These are phyloP conservation scores for Metarhizium guizhouense DNA, from an alignment of 2,329 filamentous ascomycete species.

Conservation along the genomic window DNA sequence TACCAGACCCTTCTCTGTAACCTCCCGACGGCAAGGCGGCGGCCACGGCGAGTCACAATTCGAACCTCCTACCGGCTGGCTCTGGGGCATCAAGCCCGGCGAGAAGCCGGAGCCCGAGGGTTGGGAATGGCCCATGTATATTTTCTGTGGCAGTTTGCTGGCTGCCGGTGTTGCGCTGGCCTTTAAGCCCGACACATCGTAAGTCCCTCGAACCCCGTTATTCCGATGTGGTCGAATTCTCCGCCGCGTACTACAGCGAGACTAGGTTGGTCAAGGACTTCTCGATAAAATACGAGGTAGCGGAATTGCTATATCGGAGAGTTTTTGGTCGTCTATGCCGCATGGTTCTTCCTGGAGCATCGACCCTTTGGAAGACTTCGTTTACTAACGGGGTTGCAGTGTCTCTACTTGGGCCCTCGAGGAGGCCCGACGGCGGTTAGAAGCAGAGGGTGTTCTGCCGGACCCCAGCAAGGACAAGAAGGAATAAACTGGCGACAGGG, in stretches of 20 bases:
- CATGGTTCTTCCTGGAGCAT: background rate
- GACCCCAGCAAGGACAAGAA: slow-evolving; percentile 56
- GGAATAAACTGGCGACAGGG: slow-evolving; percentile 18
- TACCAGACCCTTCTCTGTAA: slow-evolving; percentile 34
- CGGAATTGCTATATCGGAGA: background rate
- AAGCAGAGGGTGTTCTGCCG: slow-evolving; percentile 86
- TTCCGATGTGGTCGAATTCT: background rate
- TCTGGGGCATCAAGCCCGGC: slow-evolving; percentile 88
- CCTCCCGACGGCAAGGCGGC: slow-evolving; percentile 30
- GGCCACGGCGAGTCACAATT: slow-evolving; percentile 60
- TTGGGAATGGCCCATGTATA: slow-evolving; percentile 83
- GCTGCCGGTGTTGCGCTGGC: slow-evolving; percentile 74
- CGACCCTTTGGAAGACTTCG: background rate
- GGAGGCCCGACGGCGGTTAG: slow-evolving; percentile 89
- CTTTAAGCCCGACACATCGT: slow-evolving; percentile 99
- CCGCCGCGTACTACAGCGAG: background rate
- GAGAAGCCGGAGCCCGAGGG: slow-evolving; percentile 95
- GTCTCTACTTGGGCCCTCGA: slow-evolving; percentile 99
- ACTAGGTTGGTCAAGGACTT: background rate
- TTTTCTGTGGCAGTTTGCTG: slow-evolving; percentile 71
- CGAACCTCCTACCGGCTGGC: slow-evolving; percentile 84
- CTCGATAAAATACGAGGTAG: background rate
- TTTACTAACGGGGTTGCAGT: slow-evolving; percentile 35
- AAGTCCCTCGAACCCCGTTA: slow-evolving; percentile 34
- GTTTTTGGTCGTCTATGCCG: background rate